Conservation (phyloP, 1,139 yeast genomes). For the Hanseniaspora uvarum region DNA sequence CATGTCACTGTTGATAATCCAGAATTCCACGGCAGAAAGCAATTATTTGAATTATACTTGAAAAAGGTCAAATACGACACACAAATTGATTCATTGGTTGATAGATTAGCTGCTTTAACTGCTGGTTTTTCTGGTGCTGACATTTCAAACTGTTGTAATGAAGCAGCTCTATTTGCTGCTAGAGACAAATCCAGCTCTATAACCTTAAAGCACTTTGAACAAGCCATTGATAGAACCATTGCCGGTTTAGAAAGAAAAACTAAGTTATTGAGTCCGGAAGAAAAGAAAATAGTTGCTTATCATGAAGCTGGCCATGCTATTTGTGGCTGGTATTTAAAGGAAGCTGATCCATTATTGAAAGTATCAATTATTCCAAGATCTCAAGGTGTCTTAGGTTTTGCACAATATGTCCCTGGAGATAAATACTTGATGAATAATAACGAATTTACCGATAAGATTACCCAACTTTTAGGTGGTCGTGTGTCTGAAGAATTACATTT, state of each 20-base stretch:
- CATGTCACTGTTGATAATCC: conserved; percentile 87
- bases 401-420: conserved; percentile 92
- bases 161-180: conserved; percentile 94
- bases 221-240: conserved; percentile 92
- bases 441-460: conserved; percentile 80
- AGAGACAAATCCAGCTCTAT: conserved; percentile 64
- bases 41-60: conserved; percentile 78
- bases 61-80: conserved; percentile 38
- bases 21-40: conserved; percentile 85
- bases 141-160: conserved; percentile 92
- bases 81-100: conserved; percentile 44
- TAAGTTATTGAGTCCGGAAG: conserved; percentile 69
- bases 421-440: conserved; percentile 68
- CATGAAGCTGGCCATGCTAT: conserved; percentile 99
- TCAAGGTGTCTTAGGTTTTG: conserved; percentile 94
- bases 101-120: conserved; percentile 85
- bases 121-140: conserved; percentile 99
- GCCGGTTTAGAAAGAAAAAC: conserved; percentile 93
- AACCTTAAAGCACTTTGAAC: conserved; percentile 71
- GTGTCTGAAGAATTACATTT: conserved; percentile 91
- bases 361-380: conserved; percentile 96
- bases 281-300: conserved; percentile 82
- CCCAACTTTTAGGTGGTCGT: conserved; percentile 94
- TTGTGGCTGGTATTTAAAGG: conserved; percentile 88
- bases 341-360: conserved; percentile 85